Evolutionary conservation across 805 yeast genomes (phyloP), one percentile per base, ranked within the genome.

Genomic region (Metschnikowia shivogae): DNA sequence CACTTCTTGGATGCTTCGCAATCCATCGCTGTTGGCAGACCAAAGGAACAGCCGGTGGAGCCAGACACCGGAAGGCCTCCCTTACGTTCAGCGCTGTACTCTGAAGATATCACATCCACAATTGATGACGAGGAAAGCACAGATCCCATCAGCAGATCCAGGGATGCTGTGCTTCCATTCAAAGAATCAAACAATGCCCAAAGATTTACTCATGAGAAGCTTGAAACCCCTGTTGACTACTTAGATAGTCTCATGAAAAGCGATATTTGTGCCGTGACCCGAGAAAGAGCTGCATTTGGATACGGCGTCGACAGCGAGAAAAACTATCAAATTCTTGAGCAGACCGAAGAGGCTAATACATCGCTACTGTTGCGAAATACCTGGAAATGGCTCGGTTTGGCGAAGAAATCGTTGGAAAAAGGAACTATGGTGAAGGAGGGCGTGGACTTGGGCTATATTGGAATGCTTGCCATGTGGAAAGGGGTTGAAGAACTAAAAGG

Each of bases 381-480:
- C 0, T 92, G 98, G 98, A 82, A 84, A 58, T 92, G 98, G 98
- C 66, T 92, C 28, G 77, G 80, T 1, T 77, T 86, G 41, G 88
- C 95, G 0, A 76, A 79, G 43, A 79, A 77, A 34, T 74, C 86
- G 1, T 80, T 81, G 4, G 75, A 74, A 14, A 77, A 81, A 40
- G 84, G 87, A 0, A 69, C 83, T 1, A 84, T 87, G 85, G 69
- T 78, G 3, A 74, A 84, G 5, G 81, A 80, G 20, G 82, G 78
- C 13, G 67, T 88, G 32, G 97, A 92, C 59, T 72, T 92, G 28
- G 90, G 95, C 1, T 89, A 79, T 60, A 84, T 86, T 52, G 99
- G 99, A 6, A 95, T 92, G 3, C 64, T 81, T 24, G 95, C 96
- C 8, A 80, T 92, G 30, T 92, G 98, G 99, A 81, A 81, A 55